Evolutionary conservation across 2,329 filamentous ascomycete species (phyloP).

Genomic region (Myriosclerotinia duriaeana): DNA sequence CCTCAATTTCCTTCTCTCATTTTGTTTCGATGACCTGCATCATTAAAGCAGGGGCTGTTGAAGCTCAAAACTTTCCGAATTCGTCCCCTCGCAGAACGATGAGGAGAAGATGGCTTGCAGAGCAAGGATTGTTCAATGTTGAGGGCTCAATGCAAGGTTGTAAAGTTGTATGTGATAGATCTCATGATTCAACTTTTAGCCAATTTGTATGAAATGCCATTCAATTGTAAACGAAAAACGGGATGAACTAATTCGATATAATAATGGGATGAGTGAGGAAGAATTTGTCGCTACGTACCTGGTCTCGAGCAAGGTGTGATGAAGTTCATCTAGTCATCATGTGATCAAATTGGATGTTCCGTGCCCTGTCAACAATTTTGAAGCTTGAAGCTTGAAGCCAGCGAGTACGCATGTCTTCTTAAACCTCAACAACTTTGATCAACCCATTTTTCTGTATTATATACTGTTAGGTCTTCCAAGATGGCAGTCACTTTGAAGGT

Average conservation of each 20-base stretch:
- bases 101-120: conserved; percentile 21
- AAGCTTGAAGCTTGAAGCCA: neutral
- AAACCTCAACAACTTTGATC: conserved; percentile 3
- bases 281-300: neutral
- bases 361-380: conserved; percentile 14
- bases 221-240: neutral
- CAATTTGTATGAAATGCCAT: neutral
- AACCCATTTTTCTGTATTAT: neutral
- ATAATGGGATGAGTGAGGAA: neutral
- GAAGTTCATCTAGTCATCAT: neutral
- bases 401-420: neutral
- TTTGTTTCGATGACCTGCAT: conserved; percentile 10
- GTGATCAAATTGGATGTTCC: conserved; percentile 10
- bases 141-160: conserved; percentile 10
- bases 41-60: conserved; percentile 1
- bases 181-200: neutral
- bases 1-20: neutral
- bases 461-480: neutral
- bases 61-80: conserved; percentile 6
- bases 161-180: conserved; percentile 2
- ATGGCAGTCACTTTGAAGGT: conserved; percentile 25
- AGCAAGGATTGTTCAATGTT: neutral
- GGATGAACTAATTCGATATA: neutral
- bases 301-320: neutral
- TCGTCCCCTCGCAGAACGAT: neutral